Percentiles rank a stretch among this genome's conserved stretches.
Evolutionary conservation across 2,329 filamentous ascomycete genomes (phyloP).

Genomic region (Plectosphaerella cucumerina): DNA sequence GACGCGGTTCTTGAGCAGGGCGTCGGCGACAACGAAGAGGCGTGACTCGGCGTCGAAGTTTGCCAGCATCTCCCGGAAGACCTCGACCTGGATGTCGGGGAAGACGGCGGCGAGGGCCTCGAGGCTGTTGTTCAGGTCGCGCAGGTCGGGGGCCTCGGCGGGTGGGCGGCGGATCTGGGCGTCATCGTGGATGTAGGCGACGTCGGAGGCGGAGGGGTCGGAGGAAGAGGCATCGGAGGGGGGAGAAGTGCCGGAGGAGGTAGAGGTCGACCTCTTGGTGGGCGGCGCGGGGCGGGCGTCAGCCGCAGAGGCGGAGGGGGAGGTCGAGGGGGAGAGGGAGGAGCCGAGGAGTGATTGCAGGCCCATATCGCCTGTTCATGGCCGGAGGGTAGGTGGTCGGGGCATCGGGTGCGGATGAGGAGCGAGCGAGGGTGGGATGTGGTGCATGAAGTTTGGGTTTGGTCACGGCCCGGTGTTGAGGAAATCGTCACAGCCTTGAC

Average conservation of each 20-base stretch:
- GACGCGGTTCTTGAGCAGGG: constrained; percentile 66
- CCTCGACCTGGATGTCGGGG: constrained; percentile 75
- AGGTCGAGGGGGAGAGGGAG: constrained; percentile 6
- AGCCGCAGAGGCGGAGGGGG: neutral
- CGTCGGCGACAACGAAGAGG: constrained; percentile 72
- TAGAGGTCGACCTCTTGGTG: neutral
- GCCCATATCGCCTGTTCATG: constrained; percentile 13
- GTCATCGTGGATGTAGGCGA: constrained; percentile 52
- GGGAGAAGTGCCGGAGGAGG: neutral
- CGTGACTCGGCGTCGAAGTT: constrained; percentile 73
- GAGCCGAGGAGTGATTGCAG: constrained; percentile 13
- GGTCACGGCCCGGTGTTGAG: too few relatives aligned
- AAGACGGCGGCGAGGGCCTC: constrained; percentile 68
- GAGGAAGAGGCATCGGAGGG: constrained; percentile 17
- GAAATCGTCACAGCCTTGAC: too few relatives aligned
- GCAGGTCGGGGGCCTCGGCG: constrained; percentile 57
- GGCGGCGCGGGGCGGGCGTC: neutral
- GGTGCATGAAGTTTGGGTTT: too few relatives aligned
- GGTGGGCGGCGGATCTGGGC: constrained; percentile 44
- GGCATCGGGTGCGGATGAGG: too few relatives aligned
- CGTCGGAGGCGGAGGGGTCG: constrained; percentile 15
- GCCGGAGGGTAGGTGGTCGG: neutral
- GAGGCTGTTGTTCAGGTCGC: constrained; percentile 66
- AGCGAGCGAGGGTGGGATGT: too few relatives aligned
- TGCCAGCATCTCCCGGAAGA: constrained; percentile 76